Base-by-base conservation (phyloP, 805 yeast genomes). In the Komagataella kurtzmanii region DNA sequence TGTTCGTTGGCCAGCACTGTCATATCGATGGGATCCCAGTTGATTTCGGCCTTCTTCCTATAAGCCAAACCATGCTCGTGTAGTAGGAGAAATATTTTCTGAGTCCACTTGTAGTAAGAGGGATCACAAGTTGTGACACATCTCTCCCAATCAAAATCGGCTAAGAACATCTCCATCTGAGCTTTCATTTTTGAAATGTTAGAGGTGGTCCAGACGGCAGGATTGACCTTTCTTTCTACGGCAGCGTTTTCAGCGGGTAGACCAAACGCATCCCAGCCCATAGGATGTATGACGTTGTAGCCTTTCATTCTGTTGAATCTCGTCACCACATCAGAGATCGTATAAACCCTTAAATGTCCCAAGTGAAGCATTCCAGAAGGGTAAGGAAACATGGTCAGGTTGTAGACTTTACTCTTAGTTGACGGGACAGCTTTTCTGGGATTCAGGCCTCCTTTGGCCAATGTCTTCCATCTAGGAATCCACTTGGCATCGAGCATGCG, bases 251-350 rank as follows among this genome's bases (percentile, higher is more conserved):
- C 99, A 0, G 99, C 99, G 0, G 99, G 99, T 24, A 93, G 71
- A 1, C 99, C 99, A 73, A 93, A 93, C 0, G 98, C 96, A 71
- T 93, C 99, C 97, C 97, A 93, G 0, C 99, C 99, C 95, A 93
- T 90, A 0, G 98, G 97, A 62, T 93, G 96, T 2, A 91, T 72
- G 12, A 91, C 96, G 44, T 81, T 69, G 57, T 74, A 76, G 1
- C 97, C 97, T 50, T 76, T 77, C 67, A 87, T 75, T 56, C 93
- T 72, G 56, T 87, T 77, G 64, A 77, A 91, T 56, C 98, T 71
- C 1, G 95, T 76, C 45, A 93, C 62, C 2, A 81, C 84, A 65
- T 93, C 99, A 58, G 90, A 81, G 30, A 93, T 88, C 0, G 97
- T 85, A 65, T 87, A 93, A 0, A 93, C 99, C 51, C 99, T 72